Base-by-base conservation (phyloP, 345 rosid genomes). In the Gossypium mustelinum region DNA sequence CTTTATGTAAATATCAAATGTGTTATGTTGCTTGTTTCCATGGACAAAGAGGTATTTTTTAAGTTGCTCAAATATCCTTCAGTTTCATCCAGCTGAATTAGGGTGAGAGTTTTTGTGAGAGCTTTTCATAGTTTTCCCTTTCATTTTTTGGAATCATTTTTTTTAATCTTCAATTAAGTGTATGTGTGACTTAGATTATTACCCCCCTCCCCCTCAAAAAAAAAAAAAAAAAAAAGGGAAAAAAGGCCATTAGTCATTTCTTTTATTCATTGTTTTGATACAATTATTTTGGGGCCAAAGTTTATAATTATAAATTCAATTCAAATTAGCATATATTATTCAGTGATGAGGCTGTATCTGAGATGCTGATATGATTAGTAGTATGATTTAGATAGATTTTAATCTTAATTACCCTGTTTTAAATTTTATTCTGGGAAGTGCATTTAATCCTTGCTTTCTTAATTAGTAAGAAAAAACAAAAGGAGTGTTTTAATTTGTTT, bases 1-100 rank as follows among this genome's bases (percentile, higher is more conserved):
- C 70, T 50, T 62, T 51, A 17, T 86, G 87, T 82, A 80, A 41
- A 84, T 86, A 83, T 50, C 75, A 59, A 24, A 22, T 65, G 72
- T 17, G 57, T 45, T 20, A 51, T 39, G 65, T 55, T 48, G 54
- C 24, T 55, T 55, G 8, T 67, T 34, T 76, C 56, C 50, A 52
- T 63, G 68, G 61, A 75, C 62, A 22, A 60, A 44, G 85, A 86
- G 89, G 88, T 83, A 81, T 44, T 13, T 66, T 52, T 45, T 22
- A 50, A 54, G 25, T 68, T 20, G 7, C 55, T 11, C 2, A 11
- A 41, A 13, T 11, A 5, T 13, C 65, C 65, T 60, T 29, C 65
- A 5, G 65, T 27, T 61, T 61, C 66, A 61, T 10, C 6, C 13
- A 0, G 18, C 17, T 25, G 44, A 60, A n/a, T 60, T 20, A 25